Base-by-base conservation (phyloP, 257 asterid genomes). In the Penstemon newberryi region DNA sequence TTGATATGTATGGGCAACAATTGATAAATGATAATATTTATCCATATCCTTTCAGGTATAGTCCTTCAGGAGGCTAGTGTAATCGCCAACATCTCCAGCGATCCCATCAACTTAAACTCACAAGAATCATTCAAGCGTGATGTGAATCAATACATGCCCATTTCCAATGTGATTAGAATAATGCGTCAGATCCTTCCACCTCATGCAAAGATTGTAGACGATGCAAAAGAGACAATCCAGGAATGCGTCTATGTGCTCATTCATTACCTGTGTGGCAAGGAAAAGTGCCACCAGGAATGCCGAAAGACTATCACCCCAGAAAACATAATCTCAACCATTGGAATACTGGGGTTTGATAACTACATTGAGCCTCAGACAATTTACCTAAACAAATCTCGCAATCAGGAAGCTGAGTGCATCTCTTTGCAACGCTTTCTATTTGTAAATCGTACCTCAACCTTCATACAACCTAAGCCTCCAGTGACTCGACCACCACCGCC, bases 231-330 rank as follows among this genome's bases (percentile, higher is more conserved):
- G 25, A 0, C 63, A 0, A 10, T 76, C 7, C 76, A 70, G 10
- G 65, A 65, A 60, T 76, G 76, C 38, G 55, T 71, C 0, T 51
- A 73, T 0, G 73, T 65, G 8, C 70, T 47, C 9, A 54, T 76
- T 1, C 36, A 45, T 76, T 57, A 70, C 80, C 1, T 2, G 37
- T 3, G 80, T 65, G 47, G 80, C 76, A 76, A 70, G 0, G 66
- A 52, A 6, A 74, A 55, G 0, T 70, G 76, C 66, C 59, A 7
- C 3, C 36, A 68, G 0, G 76, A 75, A 38, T 42, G 38, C 2
- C 63, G 76, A 3, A 76, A 53, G 54, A 76, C 60, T 0, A 5
- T 76, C 8, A 41, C 40, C 0, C 56, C 76, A 0, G 76, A 76
- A 25, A 76, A 76, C 40, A 2, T 70, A 2, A 36, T 76, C 7